Percentiles rank a stretch among this genome's conserved stretches.
Evolutionary conservation across 2,329 filamentous ascomycete genomes (phyloP).

Genomic region (Colletotrichum sp.): DNA sequence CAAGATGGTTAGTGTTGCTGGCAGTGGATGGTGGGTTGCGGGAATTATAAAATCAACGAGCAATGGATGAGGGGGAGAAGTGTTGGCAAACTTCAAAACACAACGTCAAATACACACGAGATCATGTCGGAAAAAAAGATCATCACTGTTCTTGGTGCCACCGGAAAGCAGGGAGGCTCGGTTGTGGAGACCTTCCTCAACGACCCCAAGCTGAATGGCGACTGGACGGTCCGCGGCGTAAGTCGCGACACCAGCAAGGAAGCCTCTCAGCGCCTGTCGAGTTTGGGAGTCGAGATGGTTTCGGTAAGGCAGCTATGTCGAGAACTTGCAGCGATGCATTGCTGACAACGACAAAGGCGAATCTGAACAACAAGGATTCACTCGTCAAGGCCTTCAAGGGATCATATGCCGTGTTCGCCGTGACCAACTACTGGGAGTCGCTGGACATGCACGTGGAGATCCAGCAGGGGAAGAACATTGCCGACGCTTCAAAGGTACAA

Average conservation of each 20-base stretch:
- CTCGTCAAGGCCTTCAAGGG: conserved; percentile 48
- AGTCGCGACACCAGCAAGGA: conserved; percentile 53
- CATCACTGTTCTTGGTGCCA: conserved; percentile 63
- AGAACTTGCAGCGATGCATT: neutral
- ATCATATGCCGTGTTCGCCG: conserved; percentile 52
- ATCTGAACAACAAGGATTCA: conserved; percentile 51
- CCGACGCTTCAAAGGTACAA: conserved; percentile 34
- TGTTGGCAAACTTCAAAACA: neutral
- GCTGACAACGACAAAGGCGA: conserved; percentile 36
- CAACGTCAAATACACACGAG: neutral
- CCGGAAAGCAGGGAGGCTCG: conserved; percentile 65
- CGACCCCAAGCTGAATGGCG: conserved; percentile 43
- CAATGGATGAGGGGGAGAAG: too few species aligned
- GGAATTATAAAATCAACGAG: neutral
- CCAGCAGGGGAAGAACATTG: conserved; percentile 52
- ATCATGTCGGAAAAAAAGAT: conserved; percentile 37
- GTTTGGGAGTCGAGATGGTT: conserved; percentile 55
- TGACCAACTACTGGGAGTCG: conserved; percentile 58
- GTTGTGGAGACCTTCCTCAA: conserved; percentile 48
- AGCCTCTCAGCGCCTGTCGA: conserved; percentile 46
- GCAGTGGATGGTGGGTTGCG: rapidly evolving
- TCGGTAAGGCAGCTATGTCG: conserved; percentile 30
- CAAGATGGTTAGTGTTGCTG: rapidly evolving
- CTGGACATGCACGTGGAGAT: conserved; percentile 41
- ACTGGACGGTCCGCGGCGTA: conserved; percentile 60